Evolutionary conservation across 129 eudicot genomes (phyloP).

Genomic region (Chrysanthemum seticuspe): DNA sequence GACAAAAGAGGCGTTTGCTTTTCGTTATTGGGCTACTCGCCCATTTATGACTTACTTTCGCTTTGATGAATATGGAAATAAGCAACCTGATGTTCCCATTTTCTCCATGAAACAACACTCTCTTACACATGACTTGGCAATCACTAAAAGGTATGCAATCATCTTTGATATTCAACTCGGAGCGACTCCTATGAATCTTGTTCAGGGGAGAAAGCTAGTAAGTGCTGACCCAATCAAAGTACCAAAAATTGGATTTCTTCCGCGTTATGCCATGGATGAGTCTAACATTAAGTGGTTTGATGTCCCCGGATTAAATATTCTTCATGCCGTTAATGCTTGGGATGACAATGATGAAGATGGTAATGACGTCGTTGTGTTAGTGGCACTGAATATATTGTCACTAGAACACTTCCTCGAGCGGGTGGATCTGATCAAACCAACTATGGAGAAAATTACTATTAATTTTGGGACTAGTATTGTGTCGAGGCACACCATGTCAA

Average conservation of each 20-base stretch:
- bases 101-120: constrained; percentile 30
- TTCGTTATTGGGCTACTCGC: constrained; percentile 12
- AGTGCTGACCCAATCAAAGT: constrained; percentile 20
- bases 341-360: constrained; percentile 22
- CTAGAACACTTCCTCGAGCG: constrained; percentile 32
- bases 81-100: constrained; percentile 20
- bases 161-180: constrained; percentile 29
- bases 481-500: constrained; percentile 1
- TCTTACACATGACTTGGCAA: constrained; percentile 34
- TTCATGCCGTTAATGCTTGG: constrained; percentile 39
- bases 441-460: constrained; percentile 31
- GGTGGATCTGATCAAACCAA: constrained; percentile 27
- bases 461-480: constrained; percentile 15
- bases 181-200: constrained; percentile 28
- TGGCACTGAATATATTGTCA: constrained; percentile 38
- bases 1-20: constrained; percentile 14
- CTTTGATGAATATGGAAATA: constrained; percentile 7
- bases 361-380: constrained; percentile 26
- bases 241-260: constrained; percentile 28
- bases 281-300: constrained; percentile 2
- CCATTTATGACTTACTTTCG: constrained; percentile 12
- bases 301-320: constrained; percentile 35
- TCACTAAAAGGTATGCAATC: constrained; percentile 29
- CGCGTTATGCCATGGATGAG: constrained; percentile 35
- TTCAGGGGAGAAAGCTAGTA: constrained; percentile 24